Percentiles rank a stretch among this genome's conserved stretches.
These are phyloP conservation scores for Nymphaea colorata DNA, from an alignment of 164 flowering plant species.

Conservation along the genomic window DNA sequence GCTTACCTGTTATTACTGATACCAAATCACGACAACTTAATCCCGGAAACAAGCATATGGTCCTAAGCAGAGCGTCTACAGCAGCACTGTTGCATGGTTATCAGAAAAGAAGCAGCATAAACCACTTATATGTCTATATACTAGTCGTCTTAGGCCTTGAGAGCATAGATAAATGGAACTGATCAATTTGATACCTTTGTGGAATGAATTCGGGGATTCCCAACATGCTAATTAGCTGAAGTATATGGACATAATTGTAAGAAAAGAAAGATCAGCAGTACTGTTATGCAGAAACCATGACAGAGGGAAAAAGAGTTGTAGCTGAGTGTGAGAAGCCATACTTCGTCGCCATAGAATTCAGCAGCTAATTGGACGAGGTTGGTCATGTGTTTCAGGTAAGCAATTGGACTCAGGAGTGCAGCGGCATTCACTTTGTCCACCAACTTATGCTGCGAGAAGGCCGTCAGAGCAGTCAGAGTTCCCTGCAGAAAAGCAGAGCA, in stretches of 20 bases:
- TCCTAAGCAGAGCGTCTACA: slow-evolving; percentile 26
- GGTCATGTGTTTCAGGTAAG: slow-evolving; percentile 73
- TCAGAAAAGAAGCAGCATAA: neutral
- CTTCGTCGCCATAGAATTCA: slow-evolving; percentile 58
- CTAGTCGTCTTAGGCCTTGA: too few species aligned
- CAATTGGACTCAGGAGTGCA: slow-evolving; percentile 70
- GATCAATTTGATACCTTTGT: slow-evolving; percentile 29
- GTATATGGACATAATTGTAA: too few species aligned
- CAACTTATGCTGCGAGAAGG: slow-evolving; percentile 54
- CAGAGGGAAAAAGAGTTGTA: too few species aligned
- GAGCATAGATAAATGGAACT: neutral
- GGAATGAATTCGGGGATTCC: slow-evolving; percentile 72
- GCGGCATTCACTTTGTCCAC: slow-evolving; percentile 62
- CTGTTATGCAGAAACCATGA: too few species aligned
- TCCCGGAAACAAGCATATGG: slow-evolving; percentile 35
- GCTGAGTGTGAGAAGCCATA: slow-evolving; percentile 4
- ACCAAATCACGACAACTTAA: slow-evolving; percentile 48
- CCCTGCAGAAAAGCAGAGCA: slow-evolving; percentile 31
- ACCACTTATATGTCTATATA: neutral
- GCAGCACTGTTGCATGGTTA: slow-evolving; percentile 1
- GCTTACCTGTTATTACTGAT: slow-evolving; percentile 18
- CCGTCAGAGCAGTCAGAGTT: slow-evolving; percentile 65
- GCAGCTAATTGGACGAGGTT: slow-evolving; percentile 48
- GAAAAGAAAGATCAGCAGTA: too few species aligned
- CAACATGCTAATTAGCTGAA: slow-evolving; percentile 9